Conservation (phyloP, 2,329 filamentous ascomycete genomes). For the Aspergillus latus region DNA sequence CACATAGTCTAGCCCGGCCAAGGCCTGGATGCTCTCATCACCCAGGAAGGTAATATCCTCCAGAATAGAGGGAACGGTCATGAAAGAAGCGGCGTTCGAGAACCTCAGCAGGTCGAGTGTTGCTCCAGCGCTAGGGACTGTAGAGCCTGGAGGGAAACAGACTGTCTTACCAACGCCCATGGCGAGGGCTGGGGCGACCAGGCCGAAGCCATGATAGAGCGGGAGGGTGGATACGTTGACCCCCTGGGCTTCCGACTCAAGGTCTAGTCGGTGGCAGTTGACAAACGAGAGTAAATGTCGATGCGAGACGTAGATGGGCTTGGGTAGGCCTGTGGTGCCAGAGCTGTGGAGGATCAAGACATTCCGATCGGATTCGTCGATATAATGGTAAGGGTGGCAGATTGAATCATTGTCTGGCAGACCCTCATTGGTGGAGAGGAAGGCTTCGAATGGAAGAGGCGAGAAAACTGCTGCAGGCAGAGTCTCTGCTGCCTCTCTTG, state of each 20-base stretch:
- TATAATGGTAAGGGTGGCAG: background rate
- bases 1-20: background rate
- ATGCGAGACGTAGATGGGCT: constrained; percentile 2
- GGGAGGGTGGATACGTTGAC: background rate
- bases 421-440: no score
- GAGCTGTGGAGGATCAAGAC: constrained; percentile 1
- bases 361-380: background rate
- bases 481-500: no score
- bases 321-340: background rate
- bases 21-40: background rate
- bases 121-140: background rate
- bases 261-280: background rate
- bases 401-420: background rate
- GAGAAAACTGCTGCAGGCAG: no score
- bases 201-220: background rate
- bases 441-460: no score
- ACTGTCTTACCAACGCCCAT: constrained; percentile 4
- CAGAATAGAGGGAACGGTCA: constrained; percentile 6
- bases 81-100: background rate
- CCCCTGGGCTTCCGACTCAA: background rate
- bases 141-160: constrained; percentile 1
- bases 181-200: background rate
- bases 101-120: background rate
- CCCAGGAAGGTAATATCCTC: background rate
- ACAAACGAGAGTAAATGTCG: background rate